Conservation (phyloP, 1,284 basidiomycete species). For the Irpex sp. region DNA sequence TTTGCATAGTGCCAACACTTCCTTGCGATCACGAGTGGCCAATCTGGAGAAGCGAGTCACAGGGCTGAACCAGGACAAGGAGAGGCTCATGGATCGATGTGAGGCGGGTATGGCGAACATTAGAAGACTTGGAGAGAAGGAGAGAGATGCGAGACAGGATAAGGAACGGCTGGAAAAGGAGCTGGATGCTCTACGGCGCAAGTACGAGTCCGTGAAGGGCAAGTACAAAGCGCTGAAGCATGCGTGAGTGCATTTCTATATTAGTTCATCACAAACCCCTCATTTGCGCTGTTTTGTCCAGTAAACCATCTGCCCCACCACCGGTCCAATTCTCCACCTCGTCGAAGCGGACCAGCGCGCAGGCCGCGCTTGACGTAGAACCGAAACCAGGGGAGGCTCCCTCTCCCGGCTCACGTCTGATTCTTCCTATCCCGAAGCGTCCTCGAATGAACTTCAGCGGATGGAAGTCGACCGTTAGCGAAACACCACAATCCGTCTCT, state of each 20-base stretch:
- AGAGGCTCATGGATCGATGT: slow-evolving; percentile 36
- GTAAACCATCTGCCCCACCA: neutral
- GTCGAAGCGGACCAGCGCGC: slow-evolving; percentile 23
- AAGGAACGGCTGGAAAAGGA: slow-evolving; percentile 26
- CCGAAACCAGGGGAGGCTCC: neutral
- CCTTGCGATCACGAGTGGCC: slow-evolving; percentile 26
- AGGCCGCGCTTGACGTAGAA: slow-evolving; percentile 20
- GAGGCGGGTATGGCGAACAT: slow-evolving; percentile 32
- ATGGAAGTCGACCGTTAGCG: slow-evolving; percentile 18
- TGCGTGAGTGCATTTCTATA: neutral
- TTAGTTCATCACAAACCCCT: neutral
- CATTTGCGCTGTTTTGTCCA: neutral
- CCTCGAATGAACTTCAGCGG: slow-evolving; percentile 19
- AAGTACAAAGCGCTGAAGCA: slow-evolving; percentile 24
- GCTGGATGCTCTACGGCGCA: slow-evolving; percentile 25
- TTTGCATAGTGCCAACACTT: slow-evolving; percentile 19
- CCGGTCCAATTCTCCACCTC: neutral
- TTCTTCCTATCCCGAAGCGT: slow-evolving; percentile 26
- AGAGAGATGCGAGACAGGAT: slow-evolving; percentile 28
- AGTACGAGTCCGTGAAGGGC: slow-evolving; percentile 25
- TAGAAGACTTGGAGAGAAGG: slow-evolving; percentile 30
- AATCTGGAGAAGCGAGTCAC: slow-evolving; percentile 33
- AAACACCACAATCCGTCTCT: neutral
- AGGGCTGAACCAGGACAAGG: slow-evolving; percentile 36
- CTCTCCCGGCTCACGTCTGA: slow-evolving; percentile 5